These are phyloP conservation scores for Fusarium burgessii DNA, from an alignment of 2,329 filamentous ascomycete genomes.

Conservation along the genomic window DNA sequence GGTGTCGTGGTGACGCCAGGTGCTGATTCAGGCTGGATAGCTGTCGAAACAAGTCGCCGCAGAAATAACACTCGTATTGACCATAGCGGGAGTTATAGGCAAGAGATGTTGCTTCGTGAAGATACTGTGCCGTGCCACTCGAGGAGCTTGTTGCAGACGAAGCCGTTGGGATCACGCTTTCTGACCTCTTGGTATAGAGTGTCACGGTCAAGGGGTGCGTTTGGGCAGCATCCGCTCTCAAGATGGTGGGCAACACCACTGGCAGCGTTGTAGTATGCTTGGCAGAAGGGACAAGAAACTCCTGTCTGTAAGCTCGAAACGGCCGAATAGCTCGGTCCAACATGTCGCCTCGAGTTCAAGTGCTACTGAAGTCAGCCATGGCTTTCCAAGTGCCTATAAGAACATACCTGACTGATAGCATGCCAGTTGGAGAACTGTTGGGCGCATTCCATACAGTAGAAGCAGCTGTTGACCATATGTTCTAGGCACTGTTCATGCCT, in stretches of 20 bases:
- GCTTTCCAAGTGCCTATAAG: accelerated
- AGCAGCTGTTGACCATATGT: constrained; percentile 47
- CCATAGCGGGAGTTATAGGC: constrained; percentile 57
- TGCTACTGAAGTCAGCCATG: constrained; percentile 6
- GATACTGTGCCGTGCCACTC: constrained; percentile 54
- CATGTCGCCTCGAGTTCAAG: neutral
- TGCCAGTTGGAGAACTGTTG: neutral
- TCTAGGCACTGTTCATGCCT: constrained; percentile 8
- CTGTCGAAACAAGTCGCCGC: constrained; percentile 57
- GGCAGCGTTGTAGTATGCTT: constrained; percentile 58
- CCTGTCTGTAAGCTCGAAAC: neutral
- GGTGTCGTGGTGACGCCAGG: constrained; percentile 61
- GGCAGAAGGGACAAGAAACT: constrained; percentile 68
- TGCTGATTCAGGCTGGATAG: constrained; percentile 61
- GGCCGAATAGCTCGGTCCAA: neutral
- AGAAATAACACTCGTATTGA: constrained; percentile 55
- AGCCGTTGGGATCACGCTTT: constrained; percentile 58
- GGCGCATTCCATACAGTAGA: constrained; percentile 46
- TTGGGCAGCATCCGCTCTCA: constrained; percentile 65
- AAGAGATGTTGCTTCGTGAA: constrained; percentile 53
- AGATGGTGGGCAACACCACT: constrained; percentile 68
- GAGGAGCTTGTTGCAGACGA: constrained; percentile 65
- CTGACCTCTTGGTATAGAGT: constrained; percentile 60
- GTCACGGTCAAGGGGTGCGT: constrained; percentile 61
- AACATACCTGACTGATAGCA: constrained; percentile 6